Conservation (phyloP, 73 alveolate species). For the Paramecium pentaurelia region DNA sequence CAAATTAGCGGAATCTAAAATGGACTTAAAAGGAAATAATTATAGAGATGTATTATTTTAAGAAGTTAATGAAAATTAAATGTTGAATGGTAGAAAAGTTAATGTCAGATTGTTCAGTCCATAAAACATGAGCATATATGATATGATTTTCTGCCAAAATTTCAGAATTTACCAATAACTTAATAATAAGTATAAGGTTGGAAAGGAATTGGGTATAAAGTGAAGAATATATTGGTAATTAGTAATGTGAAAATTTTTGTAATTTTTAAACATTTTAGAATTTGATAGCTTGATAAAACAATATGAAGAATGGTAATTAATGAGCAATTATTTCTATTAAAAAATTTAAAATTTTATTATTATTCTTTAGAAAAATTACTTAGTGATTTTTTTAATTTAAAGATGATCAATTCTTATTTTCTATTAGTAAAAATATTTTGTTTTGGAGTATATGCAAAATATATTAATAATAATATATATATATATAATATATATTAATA, state of each 20-base stretch:
- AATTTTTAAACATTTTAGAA: no score
- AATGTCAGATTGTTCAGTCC: background rate
- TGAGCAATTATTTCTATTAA: no score
- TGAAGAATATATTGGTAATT: background rate
- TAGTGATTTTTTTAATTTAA: no score
- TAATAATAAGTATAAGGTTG: background rate
- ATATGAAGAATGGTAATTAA: background rate
- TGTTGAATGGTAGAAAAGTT: background rate
- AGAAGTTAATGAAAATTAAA: background rate
- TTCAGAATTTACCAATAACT: background rate
- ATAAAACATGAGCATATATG: background rate
- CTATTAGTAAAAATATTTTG: no score
- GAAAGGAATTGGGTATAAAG: background rate
- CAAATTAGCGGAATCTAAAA: background rate
- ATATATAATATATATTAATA: no score
- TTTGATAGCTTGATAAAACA: background rate
- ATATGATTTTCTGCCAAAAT: background rate
- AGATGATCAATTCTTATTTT: no score
- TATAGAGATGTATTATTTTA: background rate
- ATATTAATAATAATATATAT: no score
- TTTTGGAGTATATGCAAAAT: no score
- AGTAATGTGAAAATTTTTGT: no score
- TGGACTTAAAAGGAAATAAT: background rate
- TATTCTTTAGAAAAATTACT: no score
- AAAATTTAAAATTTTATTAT: no score